phyloP scores from a whole-genome alignment of 2,329 filamentous ascomycete species.

The Trichoderma sp. region DNA sequence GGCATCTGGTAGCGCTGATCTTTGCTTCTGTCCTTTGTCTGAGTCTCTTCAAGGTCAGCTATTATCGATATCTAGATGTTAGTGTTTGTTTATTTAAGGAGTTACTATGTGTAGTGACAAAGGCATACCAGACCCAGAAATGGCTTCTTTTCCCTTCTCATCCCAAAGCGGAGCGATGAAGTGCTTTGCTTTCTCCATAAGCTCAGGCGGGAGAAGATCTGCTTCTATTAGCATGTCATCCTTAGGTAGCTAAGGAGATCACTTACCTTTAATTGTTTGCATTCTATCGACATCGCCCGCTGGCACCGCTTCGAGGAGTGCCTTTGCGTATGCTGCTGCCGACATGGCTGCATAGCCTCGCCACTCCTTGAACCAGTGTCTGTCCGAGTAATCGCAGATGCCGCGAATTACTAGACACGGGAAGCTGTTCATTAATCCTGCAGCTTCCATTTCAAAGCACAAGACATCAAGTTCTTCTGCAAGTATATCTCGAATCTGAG shows the following conservation, averaged over 20 bases:
- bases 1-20: neutral
- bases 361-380: neutral
- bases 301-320: neutral
- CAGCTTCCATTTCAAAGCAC: neutral
- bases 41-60: neutral
- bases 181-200: neutral
- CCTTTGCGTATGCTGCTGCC: neutral
- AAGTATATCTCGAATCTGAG: neutral
- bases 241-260: neutral
- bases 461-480: neutral
- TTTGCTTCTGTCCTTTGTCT: neutral
- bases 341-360: neutral
- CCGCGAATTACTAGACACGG: neutral
- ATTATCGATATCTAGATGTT: neutral
- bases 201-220: neutral
- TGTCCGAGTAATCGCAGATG: neutral
- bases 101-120: neutral
- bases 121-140: neutral
- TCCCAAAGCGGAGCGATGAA: neutral
- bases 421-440: slow-evolving; percentile 24
- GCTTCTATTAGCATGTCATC: neutral
- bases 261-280: neutral
- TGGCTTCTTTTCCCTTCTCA: neutral
- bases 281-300: rapidly evolving
- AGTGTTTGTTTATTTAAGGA: neutral